A percentile compares a stretch with the other conserved stretches of the same genome.
These are phyloP conservation scores for Phytophthora brassicae DNA, from an alignment of 352 stramenopile genomes.

Conservation along the genomic window DNA sequence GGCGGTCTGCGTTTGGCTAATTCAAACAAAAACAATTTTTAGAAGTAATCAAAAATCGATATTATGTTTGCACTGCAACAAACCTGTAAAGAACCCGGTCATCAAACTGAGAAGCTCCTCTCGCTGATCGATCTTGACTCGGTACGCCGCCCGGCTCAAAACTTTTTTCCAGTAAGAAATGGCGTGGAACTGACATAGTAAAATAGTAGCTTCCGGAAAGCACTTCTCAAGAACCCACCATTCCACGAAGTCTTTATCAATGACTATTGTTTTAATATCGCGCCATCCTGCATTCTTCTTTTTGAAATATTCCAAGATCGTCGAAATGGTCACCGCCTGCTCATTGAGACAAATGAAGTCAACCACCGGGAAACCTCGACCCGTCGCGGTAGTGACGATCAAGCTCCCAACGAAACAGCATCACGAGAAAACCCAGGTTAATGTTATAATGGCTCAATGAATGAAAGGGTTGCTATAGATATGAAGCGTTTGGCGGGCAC, in stretches of 20 bases:
- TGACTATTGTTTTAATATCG: neutral
- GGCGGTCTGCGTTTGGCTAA: no score
- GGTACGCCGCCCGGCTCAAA: no score
- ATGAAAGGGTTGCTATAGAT: no score
- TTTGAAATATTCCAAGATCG: neutral
- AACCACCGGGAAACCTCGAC: neutral
- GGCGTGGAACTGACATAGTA: slow-evolving; percentile 2
- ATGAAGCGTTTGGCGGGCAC: no score
- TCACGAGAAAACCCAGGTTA: no score
- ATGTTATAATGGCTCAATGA: no score
- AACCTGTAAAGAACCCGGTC: no score
- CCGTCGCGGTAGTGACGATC: neutral
- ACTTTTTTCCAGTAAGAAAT: slow-evolving; percentile 17
- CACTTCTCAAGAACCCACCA: slow-evolving; percentile 14
- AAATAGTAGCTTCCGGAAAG: slow-evolving; percentile 8
- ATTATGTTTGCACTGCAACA: no score
- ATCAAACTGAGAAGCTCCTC: no score
- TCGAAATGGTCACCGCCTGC: neutral
- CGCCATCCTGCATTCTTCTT: neutral
- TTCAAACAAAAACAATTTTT: no score
- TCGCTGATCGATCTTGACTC: no score
- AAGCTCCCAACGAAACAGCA: neutral
- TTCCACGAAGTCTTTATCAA: slow-evolving; percentile 28
- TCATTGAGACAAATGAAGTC: neutral
- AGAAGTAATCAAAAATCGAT: no score